Percentiles rank a stretch among this genome's conserved stretches.
Evolutionary conservation across 345 rosid species (phyloP).

Genomic region (Moricandia moricandioides): DNA sequence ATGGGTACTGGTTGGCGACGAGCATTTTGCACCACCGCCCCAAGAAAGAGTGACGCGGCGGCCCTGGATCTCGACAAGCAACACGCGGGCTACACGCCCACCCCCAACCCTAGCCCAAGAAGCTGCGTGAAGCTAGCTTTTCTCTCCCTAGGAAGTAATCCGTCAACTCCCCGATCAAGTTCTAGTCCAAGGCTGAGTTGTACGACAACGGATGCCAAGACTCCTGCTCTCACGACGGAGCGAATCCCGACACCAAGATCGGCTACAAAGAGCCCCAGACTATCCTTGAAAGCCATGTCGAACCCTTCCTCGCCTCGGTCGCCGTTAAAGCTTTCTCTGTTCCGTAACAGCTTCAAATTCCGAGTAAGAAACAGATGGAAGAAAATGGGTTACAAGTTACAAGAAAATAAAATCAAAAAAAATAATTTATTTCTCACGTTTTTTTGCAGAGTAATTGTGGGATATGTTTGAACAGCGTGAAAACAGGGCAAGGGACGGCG

Average conservation of each 20-base stretch:
- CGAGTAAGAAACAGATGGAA: slow-evolving; percentile 45
- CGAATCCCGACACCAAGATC: slow-evolving; percentile 38
- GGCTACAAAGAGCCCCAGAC: slow-evolving; percentile 28
- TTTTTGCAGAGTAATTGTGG: slow-evolving; percentile 63
- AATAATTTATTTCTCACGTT: background rate
- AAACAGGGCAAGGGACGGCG: slow-evolving; percentile 76
- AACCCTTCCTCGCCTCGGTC: slow-evolving; percentile 75
- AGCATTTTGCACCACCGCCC: slow-evolving; percentile 84
- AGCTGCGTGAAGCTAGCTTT: slow-evolving; percentile 56
- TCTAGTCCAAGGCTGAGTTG: slow-evolving; percentile 54
- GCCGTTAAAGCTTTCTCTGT: slow-evolving; percentile 70
- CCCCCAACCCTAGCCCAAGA: slow-evolving; percentile 50
- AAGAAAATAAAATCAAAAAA: background rate
- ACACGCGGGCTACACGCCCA: slow-evolving; percentile 24
- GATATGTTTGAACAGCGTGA: slow-evolving; percentile 69
- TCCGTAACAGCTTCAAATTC: slow-evolving; percentile 80
- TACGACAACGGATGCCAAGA: slow-evolving; percentile 35
- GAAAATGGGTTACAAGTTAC: background rate
- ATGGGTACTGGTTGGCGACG: slow-evolving; percentile 98
- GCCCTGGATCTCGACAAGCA: slow-evolving; percentile 42
- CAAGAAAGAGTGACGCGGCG: slow-evolving; percentile 51
- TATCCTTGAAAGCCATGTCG: slow-evolving; percentile 33
- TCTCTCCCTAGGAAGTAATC: slow-evolving; percentile 58
- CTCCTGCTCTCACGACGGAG: slow-evolving; percentile 19
- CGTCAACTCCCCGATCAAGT: slow-evolving; percentile 57